Evolutionary conservation across 768 basidiomycete species (phyloP).

Genomic region (Mycena sanguinolenta): DNA sequence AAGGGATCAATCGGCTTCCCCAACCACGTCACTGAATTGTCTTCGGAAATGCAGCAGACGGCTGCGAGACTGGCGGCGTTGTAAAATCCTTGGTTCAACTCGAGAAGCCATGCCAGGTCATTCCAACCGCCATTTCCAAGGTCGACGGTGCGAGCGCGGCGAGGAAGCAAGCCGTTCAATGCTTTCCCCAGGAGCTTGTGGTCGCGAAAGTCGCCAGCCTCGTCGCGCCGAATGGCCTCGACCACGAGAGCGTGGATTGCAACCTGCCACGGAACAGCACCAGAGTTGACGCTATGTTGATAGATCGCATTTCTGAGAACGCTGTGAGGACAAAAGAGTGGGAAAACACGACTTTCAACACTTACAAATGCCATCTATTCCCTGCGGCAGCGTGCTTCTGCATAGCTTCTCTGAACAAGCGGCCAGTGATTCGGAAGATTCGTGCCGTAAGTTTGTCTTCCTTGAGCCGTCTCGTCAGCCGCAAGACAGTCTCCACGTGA

Average conservation of each 20-base stretch:
- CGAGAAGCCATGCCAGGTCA: constrained; percentile 44
- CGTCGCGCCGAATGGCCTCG: constrained; percentile 40
- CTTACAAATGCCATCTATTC: constrained; percentile 23
- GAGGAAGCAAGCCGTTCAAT: constrained; percentile 42
- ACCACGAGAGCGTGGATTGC: constrained; percentile 25
- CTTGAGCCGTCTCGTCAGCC: background rate
- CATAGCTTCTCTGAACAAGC: background rate
- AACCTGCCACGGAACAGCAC: constrained; percentile 5
- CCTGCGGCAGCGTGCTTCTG: constrained; percentile 7
- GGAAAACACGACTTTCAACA: background rate
- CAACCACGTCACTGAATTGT: constrained; percentile 34
- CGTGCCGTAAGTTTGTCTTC: background rate
- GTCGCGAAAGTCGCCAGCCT: constrained; percentile 12
- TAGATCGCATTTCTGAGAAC: constrained; percentile 13
- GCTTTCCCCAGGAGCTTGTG: constrained; percentile 41
- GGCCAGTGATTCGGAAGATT: background rate
- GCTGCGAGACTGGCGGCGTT: constrained; percentile 43
- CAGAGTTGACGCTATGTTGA: constrained; percentile 11
- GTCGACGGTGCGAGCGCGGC: constrained; percentile 36
- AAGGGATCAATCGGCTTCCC: constrained; percentile 39
- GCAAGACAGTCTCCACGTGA: background rate
- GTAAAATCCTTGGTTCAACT: constrained; percentile 45
- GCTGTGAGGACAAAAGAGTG: background rate
- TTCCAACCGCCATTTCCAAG: constrained; percentile 39
- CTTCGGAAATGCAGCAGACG: constrained; percentile 7